phyloP scores from a whole-genome alignment of 768 basidiomycete genomes.

The Auricularia cornea region DNA sequence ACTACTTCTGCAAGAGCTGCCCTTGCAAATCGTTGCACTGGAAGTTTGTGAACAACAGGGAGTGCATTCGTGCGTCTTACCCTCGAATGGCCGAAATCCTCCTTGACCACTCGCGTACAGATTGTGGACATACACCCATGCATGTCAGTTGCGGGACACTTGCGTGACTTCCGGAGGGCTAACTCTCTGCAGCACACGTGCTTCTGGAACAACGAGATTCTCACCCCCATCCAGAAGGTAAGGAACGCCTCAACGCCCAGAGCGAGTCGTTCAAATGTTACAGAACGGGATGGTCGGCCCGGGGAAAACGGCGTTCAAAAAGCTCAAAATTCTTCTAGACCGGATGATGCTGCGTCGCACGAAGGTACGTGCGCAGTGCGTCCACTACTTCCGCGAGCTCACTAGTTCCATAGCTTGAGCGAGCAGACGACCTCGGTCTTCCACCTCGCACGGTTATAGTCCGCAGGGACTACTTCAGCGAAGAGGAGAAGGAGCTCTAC shows the following conservation, averaged over 20 bases:
- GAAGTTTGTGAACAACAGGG: slow-evolving; percentile 74
- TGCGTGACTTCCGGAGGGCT: no score
- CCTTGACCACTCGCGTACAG: slow-evolving; percentile 28
- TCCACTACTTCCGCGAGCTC: slow-evolving; percentile 1
- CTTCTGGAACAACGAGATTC: slow-evolving; percentile 94
- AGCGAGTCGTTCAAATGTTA: background rate
- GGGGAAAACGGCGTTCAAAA: slow-evolving; percentile 81
- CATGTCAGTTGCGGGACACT: slow-evolving; percentile 1
- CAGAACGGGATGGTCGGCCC: slow-evolving; percentile 68
- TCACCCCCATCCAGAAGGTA: slow-evolving; percentile 86
- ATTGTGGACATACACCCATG: slow-evolving; percentile 81
- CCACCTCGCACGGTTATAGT: slow-evolving; percentile 89
- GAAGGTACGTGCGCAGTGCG: slow-evolving; percentile 38
- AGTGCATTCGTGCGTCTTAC: slow-evolving; percentile 13
- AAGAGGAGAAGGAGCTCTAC: slow-evolving; percentile 95
- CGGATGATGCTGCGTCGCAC: slow-evolving; percentile 93
- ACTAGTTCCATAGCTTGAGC: slow-evolving; percentile 58
- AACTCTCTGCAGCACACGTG: slow-evolving; percentile 59
- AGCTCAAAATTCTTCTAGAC: slow-evolving; percentile 80
- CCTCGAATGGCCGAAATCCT: no score
- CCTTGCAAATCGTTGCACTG: slow-evolving; percentile 94
- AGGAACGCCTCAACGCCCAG: background rate
- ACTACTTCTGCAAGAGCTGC: slow-evolving; percentile 90
- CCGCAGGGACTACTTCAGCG: slow-evolving; percentile 85
- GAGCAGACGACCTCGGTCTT: slow-evolving; percentile 91